Conservation (phyloP, 192 early-diverging fungal species). For the Cetraspora pellucida region DNA sequence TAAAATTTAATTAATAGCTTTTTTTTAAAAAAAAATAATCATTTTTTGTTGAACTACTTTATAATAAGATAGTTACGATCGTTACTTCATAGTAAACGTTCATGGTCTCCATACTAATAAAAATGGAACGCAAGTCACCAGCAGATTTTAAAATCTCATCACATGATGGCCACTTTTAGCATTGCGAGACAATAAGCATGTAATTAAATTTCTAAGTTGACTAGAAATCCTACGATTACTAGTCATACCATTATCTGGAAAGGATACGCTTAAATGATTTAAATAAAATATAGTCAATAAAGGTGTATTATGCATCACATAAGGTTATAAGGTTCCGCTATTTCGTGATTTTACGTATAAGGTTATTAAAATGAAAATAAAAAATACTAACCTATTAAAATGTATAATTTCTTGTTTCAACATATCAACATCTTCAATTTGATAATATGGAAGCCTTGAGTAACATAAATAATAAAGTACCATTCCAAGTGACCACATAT, state of each 20-base stretch:
- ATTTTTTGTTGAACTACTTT: neutral
- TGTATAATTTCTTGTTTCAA: slow-evolving; percentile 78
- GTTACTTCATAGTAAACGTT: neutral
- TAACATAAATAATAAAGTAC: slow-evolving; percentile 93
- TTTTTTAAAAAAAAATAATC: too few species aligned
- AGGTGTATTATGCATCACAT: too few species aligned
- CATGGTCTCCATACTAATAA: neutral
- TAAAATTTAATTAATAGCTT: too few species aligned
- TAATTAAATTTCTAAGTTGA: slow-evolving; percentile 62
- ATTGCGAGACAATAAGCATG: slow-evolving; percentile 54
- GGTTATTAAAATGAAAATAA: neutral
- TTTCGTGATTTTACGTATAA: too few species aligned
- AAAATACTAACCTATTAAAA: slow-evolving; percentile 51
- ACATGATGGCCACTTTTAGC: slow-evolving; percentile 60
- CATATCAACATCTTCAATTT: slow-evolving; percentile 88
- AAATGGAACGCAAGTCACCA: slow-evolving; percentile 4
- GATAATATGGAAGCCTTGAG: slow-evolving; percentile 75
- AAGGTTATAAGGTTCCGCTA: too few species aligned
- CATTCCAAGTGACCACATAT: slow-evolving; percentile 96
- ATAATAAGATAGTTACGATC: neutral
- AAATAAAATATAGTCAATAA: neutral
- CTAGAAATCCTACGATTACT: slow-evolving; percentile 49
- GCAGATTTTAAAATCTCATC: slow-evolving; percentile 59
- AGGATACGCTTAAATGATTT: neutral
- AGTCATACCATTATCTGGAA: slow-evolving; percentile 30